Base-by-base conservation (phyloP, 108 stramenopile genomes). In the Parmales sp. region DNA sequence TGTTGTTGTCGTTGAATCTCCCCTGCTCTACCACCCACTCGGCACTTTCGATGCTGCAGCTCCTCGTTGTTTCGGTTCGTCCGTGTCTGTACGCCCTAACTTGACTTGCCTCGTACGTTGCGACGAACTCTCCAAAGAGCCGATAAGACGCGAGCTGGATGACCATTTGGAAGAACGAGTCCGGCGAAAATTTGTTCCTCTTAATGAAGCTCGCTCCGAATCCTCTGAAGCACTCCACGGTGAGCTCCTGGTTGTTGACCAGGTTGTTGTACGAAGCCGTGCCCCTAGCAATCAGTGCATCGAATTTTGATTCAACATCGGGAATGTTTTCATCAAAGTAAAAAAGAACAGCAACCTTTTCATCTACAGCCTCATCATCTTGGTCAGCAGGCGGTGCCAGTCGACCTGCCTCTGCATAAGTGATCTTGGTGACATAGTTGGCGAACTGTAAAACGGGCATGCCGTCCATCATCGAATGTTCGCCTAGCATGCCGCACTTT, bases 391-490 rank as follows among this genome's bases (percentile, higher is more conserved):
- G n/a, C n/a, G n/a, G n/a, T n/a, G n/a, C 41, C 7, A 8, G 11
- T 43, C 41, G 19, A n/a, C 2, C 13, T 4, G 68, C 69, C n/a
- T 87, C 79, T 1, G 43, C 72, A 69, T 86, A 90, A 7, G 85
- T 63, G 3, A 70, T 76, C 39, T 77, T 80, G 18, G 82, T 80
- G 45, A 88, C 70, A 45, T 80, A 79, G 69, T 88, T 78, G 36
- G 84, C 78, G 66, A 78, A 80, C 34, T 74, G 67, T 23, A 90
- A 82, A 5, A 88, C 77, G 16, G 90, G 88, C 89, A 90, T 90
- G 13, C 92, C 92, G 71, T 93, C 92, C 90, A 91, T 91, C 90
- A 90, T 90, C 65, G 84, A 84, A 67, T 93, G 91, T 72, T 93
- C 91, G 7, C 86, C 86, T 20, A 80, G 43, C 73, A 90, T 60